Evolutionary conservation across 2,329 filamentous ascomycete species (phyloP), one percentile per base, ranked within the genome.

Genomic region (Talaromyces sp.): DNA sequence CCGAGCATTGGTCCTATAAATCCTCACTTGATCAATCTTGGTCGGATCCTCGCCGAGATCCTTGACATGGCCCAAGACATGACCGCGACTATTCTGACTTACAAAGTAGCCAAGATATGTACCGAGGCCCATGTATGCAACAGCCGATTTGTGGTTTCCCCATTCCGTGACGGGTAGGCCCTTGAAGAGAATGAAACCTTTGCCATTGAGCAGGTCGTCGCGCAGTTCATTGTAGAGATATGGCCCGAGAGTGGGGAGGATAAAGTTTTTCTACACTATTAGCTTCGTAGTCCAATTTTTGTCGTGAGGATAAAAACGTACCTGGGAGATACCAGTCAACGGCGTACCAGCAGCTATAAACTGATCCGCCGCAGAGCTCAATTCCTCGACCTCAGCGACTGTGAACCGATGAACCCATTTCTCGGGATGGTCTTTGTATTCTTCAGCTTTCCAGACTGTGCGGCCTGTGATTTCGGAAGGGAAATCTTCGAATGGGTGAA

Each of bases 151-250:
- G 74, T 87, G 85, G 61, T 87, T 85, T 0, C 89, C 87, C 93
- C 93, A 97, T 77, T 85, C 75, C 50, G 84, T 72, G 0, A 93
- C 90, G 0, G 92, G 92, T 75, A 96, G 89, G 60, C 90, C 88
- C 76, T 95, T 96, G 82, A 96, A 95, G 14, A 96, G 84, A 68
- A 95, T 90, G 79, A 96, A 96, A 16, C 93, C 93, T 73, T 95
- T 95, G 68, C 91, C 92, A 74, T 96, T 86, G 64, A 96, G 78
- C n/a, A 91, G 80, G 67, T 91, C 89, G 19, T 84, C 81, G 59
- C 87, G 84, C 66, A 91, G 82, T 2, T 82, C 76, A 3, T 75
- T 76, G 6, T 75, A 77, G 19, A 91, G 79, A 63, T 85, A 83
- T 2, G 73, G 68, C 9, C 81, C 78, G 45, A 91, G 82, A 14